These are phyloP conservation scores for Candida ovalis DNA, from an alignment of 805 yeast species.

Conservation along the genomic window DNA sequence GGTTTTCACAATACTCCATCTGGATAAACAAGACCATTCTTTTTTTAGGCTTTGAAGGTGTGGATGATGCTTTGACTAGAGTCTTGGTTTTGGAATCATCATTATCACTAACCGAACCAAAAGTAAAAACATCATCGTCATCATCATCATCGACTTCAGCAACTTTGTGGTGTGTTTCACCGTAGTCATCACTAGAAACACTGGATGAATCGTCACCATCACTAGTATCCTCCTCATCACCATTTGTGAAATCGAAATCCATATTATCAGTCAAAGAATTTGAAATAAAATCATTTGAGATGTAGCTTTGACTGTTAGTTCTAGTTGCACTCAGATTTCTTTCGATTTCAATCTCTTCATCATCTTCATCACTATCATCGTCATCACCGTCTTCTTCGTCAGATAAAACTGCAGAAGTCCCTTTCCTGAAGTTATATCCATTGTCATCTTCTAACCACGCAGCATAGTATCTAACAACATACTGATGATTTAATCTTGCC, in stretches of 20 bases:
- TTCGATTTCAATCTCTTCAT: conserved; percentile 28
- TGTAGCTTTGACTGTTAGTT: conserved; percentile 35
- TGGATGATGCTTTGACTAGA: conserved; percentile 6
- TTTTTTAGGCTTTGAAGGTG: conserved; percentile 24
- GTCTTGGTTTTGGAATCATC: conserved; percentile 3
- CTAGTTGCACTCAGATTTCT: conserved; percentile 23
- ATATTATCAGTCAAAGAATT: conserved; percentile 55
- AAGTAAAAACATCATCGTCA: conserved; percentile 24
- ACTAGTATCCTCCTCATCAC: conserved; percentile 18
- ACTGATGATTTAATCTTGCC: conserved; percentile 90
- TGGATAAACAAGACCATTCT: conserved; percentile 84
- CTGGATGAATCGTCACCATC: conserved; percentile 19
- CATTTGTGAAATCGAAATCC: conserved; percentile 48
- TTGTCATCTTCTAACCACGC: conserved; percentile 91
- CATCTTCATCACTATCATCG: conserved; percentile 29
- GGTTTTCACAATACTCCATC: conserved; percentile 98
- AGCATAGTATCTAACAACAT: conserved; percentile 93
- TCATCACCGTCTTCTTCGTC: conserved; percentile 23
- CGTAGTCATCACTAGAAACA: conserved; percentile 10
- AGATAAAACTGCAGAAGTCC: conserved; percentile 27
- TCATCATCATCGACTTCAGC: conserved; percentile 10
- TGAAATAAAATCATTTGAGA: conserved; percentile 59
- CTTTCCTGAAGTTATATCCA: conserved; percentile 9
- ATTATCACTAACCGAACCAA: conserved; percentile 19
- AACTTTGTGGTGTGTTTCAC: neutral